Conservation (phyloP, 495 filamentous ascomycete genomes). For the Penicillium psychrofluorescens region DNA sequence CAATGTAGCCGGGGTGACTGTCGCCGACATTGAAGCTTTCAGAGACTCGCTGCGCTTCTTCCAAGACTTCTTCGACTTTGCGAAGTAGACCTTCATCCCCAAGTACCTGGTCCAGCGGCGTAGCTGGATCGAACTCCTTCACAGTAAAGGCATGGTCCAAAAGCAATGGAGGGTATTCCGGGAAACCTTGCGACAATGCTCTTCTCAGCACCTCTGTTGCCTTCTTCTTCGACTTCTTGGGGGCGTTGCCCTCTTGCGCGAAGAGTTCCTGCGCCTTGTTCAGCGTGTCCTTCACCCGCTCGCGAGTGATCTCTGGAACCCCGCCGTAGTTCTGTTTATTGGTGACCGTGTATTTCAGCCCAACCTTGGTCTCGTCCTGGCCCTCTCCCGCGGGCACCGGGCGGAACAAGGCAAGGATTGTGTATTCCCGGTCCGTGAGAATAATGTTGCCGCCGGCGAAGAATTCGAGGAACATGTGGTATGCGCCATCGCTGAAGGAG, state of each 20-base stretch:
- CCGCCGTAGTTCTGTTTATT: constrained; percentile 77
- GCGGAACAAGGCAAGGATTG: constrained; percentile 72
- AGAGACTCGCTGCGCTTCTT: constrained; percentile 51
- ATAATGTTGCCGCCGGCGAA: constrained; percentile 95
- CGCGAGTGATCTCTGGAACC: constrained; percentile 62
- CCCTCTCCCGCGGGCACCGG: constrained; percentile 67
- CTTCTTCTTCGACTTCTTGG: constrained; percentile 73
- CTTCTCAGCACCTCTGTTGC: constrained; percentile 71
- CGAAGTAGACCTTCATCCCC: constrained; percentile 56
- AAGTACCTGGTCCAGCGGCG: constrained; percentile 61
- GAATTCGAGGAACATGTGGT: constrained; percentile 86
- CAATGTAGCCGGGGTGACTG: constrained; percentile 66
- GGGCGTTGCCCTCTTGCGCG: constrained; percentile 38
- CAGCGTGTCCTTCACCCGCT: constrained; percentile 62
- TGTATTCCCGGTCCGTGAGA: constrained; percentile 73
- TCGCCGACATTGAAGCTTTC: constrained; percentile 30
- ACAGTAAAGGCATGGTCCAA: constrained; percentile 78
- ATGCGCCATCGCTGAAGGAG: constrained; percentile 84
- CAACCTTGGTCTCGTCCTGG: constrained; percentile 64
- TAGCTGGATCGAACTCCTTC: constrained; percentile 55
- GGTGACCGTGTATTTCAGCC: constrained; percentile 69
- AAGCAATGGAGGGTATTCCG: constrained; percentile 77
- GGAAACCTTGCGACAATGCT: constrained; percentile 72
- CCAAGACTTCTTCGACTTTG: constrained; percentile 54
- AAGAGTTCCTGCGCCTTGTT: constrained; percentile 54